A percentile compares a stretch with the other conserved stretches of the same genome.
Conservation (phyloP, 352 stramenopile species). For the Phytophthora quininea region DNA sequence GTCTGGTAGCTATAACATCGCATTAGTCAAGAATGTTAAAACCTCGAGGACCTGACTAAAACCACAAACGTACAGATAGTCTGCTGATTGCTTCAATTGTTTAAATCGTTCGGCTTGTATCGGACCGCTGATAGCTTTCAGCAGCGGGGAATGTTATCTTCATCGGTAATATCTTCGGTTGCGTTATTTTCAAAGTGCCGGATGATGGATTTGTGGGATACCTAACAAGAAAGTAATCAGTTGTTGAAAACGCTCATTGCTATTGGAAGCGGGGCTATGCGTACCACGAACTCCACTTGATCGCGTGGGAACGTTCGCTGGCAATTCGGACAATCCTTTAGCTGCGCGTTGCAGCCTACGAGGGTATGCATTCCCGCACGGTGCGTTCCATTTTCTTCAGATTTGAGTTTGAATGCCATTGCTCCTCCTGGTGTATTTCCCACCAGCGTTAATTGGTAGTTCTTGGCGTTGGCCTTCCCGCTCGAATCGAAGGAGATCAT, state of each 20-base stretch:
- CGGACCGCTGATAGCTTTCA: slow-evolving; percentile 38
- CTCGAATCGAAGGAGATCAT: slow-evolving; percentile 68
- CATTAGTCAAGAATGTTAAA: no score
- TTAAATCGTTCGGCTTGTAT: slow-evolving; percentile 47
- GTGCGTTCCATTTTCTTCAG: slow-evolving; percentile 1
- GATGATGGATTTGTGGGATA: slow-evolving; percentile 54
- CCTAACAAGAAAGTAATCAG: slow-evolving; percentile 20
- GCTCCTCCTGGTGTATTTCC: slow-evolving; percentile 9
- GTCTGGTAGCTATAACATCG: slow-evolving; percentile 44
- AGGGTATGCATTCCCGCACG: slow-evolving; percentile 16
- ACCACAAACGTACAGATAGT: slow-evolving; percentile 43
- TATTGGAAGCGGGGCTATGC: not conserved
- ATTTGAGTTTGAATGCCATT: not conserved
- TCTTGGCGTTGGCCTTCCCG: slow-evolving; percentile 49
- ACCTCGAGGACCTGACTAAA: no score
- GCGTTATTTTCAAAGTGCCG: slow-evolving; percentile 32
- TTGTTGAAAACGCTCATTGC: not conserved
- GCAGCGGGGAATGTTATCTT: slow-evolving; percentile 32
- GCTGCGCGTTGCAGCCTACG: slow-evolving; percentile 36
- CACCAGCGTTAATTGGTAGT: slow-evolving; percentile 46
- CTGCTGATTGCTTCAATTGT: slow-evolving; percentile 43
- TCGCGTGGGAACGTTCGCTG: slow-evolving; percentile 39
- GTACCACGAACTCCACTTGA: slow-evolving; percentile 55
- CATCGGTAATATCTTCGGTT: slow-evolving; percentile 18
- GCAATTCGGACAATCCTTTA: slow-evolving; percentile 52